Evolutionary conservation across 305 asterid species (phyloP), one percentile per base, ranked within the genome.

Genomic region (Solanum chacoense): DNA sequence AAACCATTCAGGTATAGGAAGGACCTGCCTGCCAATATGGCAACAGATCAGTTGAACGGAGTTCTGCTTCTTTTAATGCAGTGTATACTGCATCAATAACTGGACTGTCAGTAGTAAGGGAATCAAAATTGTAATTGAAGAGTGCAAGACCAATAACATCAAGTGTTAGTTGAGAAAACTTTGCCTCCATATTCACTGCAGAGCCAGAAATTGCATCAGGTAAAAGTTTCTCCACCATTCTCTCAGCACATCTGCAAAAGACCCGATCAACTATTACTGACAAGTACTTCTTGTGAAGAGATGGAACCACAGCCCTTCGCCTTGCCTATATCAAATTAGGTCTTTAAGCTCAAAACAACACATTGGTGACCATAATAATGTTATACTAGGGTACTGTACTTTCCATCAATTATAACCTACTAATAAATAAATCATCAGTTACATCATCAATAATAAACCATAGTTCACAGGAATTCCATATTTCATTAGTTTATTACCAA

Each of bases 271-370:
- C 98, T 59, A 97, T 95, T 93, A 97, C 92, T 36, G 99, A 96
- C 94, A 97, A 93, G 96, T 96, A 97, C 93, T 94, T 96, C 96
- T 94, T 97, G 98, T 97, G 99, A 93, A 97, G 99, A 32, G 98
- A 97, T 87, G 99, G 99, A 91, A 95, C 98, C 94, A 97, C 98
- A 77, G 99, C 98, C 91, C 98, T 93, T 91, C 98, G 98, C 94
- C 98, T 94, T 90, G 89, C 98, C 98, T 97, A 93, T 88, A 91
- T 91, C 88, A 88, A 92, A 88, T 89, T 75, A 75, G 91, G 87
- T 26, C 55, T 85, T 81, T 73, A 65, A 90, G 67, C 89, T 88
- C 90, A 92, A 90, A 69, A 88, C 29, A 89, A 24, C 32, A 73
- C 87, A 86, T 88, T 75, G 73, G 40, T 29, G 28, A 55, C 71